Base-by-base conservation (phyloP, 768 basidiomycete genomes). In the Inosperma sp. region DNA sequence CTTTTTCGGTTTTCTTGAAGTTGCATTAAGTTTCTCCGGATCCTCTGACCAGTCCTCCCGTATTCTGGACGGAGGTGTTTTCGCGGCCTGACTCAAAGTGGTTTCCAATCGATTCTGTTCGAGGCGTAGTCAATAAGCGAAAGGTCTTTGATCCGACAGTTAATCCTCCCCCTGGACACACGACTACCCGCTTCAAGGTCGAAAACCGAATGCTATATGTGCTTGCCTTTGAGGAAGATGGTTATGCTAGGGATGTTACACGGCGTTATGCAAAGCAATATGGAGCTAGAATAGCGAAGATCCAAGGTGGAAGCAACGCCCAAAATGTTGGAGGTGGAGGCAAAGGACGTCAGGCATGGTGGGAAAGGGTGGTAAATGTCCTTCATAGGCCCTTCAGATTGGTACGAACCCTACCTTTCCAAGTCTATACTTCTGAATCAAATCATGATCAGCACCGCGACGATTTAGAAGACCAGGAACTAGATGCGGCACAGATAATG, bases 61-160 rank as follows among this genome's bases (percentile, higher is more conserved):
- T 93, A 3, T 91, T 93, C 66, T 99, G 96, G 96, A 90, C 88
- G 0, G 96, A 99, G 67, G 90, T 96, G 0, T 99, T 93, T 69
- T 94, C 92, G 7, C 83, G 90, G 17, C 83, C 93, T 6, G 93
- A 96, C 69, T 81, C 78, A 12, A 82, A 85, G 29, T 99, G 96
- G 96, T 70, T 98, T 12, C 85, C 93, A 0, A 85, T 98, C 31
- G 96, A 99, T 68, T 91, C 93, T 7, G 78, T 92, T 27, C 83
- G 90, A 13, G 80, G 74, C 21, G 75, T 84, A 48, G 84, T 93
- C 53, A 88, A 93, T 62, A 88, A 88, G 58, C 80, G 84, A 51
- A 83, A 84, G 51, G 72, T 79, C 22, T 94, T 91, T 62, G 90
- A 93, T 64, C 90, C 93, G 0, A 71, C 78, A 2, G 52, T 63